These are phyloP conservation scores for Cordyceps javanica DNA, from an alignment of 2,329 filamentous ascomycete species.

Conservation along the genomic window DNA sequence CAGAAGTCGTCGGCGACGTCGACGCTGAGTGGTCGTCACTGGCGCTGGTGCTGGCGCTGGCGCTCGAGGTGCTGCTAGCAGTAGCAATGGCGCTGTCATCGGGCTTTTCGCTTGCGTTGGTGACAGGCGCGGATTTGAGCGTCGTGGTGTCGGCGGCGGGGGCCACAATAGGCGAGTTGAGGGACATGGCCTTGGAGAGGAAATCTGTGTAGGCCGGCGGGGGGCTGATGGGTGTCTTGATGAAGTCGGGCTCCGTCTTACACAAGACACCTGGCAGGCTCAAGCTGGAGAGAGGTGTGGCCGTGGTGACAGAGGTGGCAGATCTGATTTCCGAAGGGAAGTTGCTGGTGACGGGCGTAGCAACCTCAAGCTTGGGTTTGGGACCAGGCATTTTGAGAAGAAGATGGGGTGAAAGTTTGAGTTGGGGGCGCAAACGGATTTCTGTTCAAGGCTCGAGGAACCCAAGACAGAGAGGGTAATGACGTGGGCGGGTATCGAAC, in stretches of 20 bases:
- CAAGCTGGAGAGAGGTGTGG: constrained; percentile 57
- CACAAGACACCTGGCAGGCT: constrained; percentile 31
- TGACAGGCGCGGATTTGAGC: constrained; percentile 46
- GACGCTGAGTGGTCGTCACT: constrained; percentile 24
- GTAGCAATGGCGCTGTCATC: constrained; percentile 43
- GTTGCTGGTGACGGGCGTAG: constrained; percentile 55
- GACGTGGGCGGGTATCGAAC: background rate
- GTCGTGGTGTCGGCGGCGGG: constrained; percentile 37
- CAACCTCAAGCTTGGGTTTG: constrained; percentile 56
- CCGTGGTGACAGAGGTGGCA: constrained; percentile 44
- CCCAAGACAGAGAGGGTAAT: background rate
- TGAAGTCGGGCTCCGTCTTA: constrained; percentile 42
- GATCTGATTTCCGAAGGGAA: constrained; percentile 58
- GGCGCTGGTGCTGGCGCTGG: constrained; percentile 18
- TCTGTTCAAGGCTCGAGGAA: background rate
- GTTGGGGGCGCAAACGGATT: background rate
- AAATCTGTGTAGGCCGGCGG: constrained; percentile 90
- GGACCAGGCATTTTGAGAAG: constrained; percentile 40
- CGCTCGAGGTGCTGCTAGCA: constrained; percentile 13
- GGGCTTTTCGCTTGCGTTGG: constrained; percentile 49
- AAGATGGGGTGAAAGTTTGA: constrained; percentile 13
- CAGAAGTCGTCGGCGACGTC: constrained; percentile 35
- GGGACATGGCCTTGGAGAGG: constrained; percentile 68
- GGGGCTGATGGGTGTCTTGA: constrained; percentile 90
- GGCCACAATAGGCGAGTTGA: constrained; percentile 61